Percentiles rank a stretch among this genome's conserved stretches.
phyloP scores from a whole-genome alignment of 2,329 filamentous ascomycete genomes.

The Fusarium sulawesiense region DNA sequence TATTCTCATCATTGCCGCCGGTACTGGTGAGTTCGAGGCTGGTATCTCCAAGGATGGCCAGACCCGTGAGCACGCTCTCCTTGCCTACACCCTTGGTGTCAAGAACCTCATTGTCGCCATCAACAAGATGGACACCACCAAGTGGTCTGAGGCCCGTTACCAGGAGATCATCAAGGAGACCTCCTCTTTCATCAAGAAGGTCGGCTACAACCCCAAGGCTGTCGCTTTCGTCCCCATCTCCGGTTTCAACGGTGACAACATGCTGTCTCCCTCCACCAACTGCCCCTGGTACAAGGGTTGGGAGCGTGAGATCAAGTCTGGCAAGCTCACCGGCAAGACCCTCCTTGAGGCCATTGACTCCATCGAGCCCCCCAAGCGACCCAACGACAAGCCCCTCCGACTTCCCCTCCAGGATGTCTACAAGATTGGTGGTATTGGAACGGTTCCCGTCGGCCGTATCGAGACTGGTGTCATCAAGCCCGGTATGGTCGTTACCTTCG shows the following conservation, averaged over 20 bases:
- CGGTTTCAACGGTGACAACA: constrained; percentile 99
- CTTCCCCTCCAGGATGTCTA: constrained; percentile 99
- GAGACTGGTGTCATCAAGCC: constrained; percentile 97
- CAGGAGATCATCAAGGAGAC: constrained; percentile 99
- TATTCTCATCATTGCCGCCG: constrained; percentile 99
- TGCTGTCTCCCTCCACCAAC: constrained; percentile 90
- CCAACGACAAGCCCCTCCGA: constrained; percentile 99
- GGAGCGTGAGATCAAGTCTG: constrained; percentile 95
- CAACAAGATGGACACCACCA: constrained; percentile 99
- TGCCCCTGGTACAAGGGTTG: constrained; percentile 99
- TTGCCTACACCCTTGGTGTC: constrained; percentile 99
- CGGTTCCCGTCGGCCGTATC: constrained; percentile 99
- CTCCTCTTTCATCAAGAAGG: constrained; percentile 99
- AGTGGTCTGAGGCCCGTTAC: constrained; percentile 97
- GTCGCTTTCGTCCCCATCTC: constrained; percentile 99
- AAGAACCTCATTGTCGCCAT: constrained; percentile 99
- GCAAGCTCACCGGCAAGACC: constrained; percentile 92
- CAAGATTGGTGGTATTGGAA: constrained; percentile 99
- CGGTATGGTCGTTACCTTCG: constrained; percentile 97
- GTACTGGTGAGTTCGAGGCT: constrained; percentile 99
- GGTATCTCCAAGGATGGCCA: constrained; percentile 99
- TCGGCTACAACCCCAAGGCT: constrained; percentile 99
- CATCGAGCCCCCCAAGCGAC: constrained; percentile 92
- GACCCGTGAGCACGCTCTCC: constrained; percentile 99
- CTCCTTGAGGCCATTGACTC: constrained; percentile 98